Evolutionary conservation across 768 basidiomycete species (phyloP), one percentile per base, ranked within the genome.

Genomic region (Tephrocybe sp.): DNA sequence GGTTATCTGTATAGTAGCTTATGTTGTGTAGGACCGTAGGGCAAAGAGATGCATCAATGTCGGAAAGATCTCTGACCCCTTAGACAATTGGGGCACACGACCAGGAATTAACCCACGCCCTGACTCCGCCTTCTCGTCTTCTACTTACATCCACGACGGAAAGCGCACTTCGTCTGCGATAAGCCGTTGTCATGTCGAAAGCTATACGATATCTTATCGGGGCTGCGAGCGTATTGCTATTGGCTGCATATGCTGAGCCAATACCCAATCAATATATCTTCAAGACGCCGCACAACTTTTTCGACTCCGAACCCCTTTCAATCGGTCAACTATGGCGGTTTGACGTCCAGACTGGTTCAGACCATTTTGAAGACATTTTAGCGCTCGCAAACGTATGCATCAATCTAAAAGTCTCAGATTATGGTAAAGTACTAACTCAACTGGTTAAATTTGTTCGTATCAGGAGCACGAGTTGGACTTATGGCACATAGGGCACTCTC

Each of bases 381-480:
- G 16, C 31, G 9, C 40, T 59, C 5, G 49, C 52, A 19, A 37
- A 57, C 35, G 60, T 59, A 37, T 35, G 34, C 27, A 7, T 27
- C 25, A 28, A 22, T 25, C 19, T 16, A 28, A 39, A 21, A n/a
- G n/a, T n/a, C n/a, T n/a, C n/a, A n/a, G n/a, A n/a, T n/a, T n/a
- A n/a, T n/a, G n/a, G n/a, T n/a, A n/a, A n/a, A n/a, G n/a, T n/a
- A n/a, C n/a, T n/a, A n/a, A n/a, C n/a, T n/a, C n/a, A n/a, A n/a
- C n/a, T n/a, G n/a, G n/a, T n/a, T n/a, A n/a, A n/a, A n/a, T n/a
- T 19, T 48, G 19, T 39, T 5, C 25, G 25, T 5, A 37, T n/a
- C 56, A 82, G 81, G 60, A 66, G 18, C 59, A 75, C 45, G 60
- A 70, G 44, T 67, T 78, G 34, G 80, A 83, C 55, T 54, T 84